phyloP scores from a whole-genome alignment of 176 grass and related monocot species.

The Ananas comosus region DNA sequence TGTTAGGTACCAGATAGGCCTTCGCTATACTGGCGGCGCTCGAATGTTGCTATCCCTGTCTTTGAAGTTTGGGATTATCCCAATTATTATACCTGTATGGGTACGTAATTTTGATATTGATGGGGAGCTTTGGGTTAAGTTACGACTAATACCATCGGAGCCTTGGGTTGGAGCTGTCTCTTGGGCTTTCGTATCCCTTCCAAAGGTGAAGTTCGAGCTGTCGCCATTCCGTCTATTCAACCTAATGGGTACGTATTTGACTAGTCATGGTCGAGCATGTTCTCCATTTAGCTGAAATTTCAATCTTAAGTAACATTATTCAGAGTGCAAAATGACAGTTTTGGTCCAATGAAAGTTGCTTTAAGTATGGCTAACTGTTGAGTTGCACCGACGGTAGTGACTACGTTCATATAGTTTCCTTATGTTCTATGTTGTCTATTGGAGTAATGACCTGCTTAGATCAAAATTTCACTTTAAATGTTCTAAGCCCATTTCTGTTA shows the following conservation, averaged over 20 bases:
- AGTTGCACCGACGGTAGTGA: too few species aligned
- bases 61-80: slow-evolving; percentile 66
- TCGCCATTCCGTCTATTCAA: slow-evolving; percentile 81
- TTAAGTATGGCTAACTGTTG: too few species aligned
- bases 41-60: slow-evolving; percentile 81
- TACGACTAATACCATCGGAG: slow-evolving; percentile 79
- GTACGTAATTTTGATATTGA: slow-evolving; percentile 97
- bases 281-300: background rate
- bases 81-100: slow-evolving; percentile 66
- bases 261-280: slow-evolving; percentile 3
- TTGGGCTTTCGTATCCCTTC: slow-evolving; percentile 96
- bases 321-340: background rate
- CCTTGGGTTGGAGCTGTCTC: slow-evolving; percentile 91
- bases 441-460: too few species aligned
- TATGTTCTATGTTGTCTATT: too few species aligned
- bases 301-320: background rate
- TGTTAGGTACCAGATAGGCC: slow-evolving; percentile 91
- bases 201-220: slow-evolving; percentile 87
- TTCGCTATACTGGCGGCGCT: slow-evolving; percentile 82
- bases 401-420: too few species aligned
- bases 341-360: too few species aligned
- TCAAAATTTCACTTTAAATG: too few species aligned
- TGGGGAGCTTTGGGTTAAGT: slow-evolving; percentile 91
- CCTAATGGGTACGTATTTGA: slow-evolving; percentile 58
- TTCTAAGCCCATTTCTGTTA: too few species aligned